Evolutionary conservation across 2,329 filamentous ascomycete species (phyloP).

Genomic region (Cryphonectria naterciae): DNA sequence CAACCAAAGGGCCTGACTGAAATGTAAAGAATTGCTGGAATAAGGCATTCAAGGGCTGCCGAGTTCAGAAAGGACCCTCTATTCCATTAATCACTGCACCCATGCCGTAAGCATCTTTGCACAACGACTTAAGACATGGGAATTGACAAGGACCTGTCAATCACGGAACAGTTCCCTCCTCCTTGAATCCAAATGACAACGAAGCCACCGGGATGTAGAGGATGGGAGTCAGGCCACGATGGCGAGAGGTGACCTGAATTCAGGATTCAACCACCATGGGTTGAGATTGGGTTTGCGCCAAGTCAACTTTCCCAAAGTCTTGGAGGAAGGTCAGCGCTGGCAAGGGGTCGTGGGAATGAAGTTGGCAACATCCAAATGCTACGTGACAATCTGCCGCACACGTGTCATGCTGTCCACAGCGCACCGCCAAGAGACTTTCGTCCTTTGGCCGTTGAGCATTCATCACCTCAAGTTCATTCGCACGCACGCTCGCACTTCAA

Average conservation of each 20-base stretch:
- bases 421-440: neutral
- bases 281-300: neutral
- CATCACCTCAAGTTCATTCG: neutral
- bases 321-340: neutral
- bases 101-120: neutral
- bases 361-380: neutral
- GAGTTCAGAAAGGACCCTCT: neutral
- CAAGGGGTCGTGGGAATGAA: neutral
- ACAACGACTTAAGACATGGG: neutral
- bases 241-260: neutral
- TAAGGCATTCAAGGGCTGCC: neutral
- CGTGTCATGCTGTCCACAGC: neutral
- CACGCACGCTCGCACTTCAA: neutral
- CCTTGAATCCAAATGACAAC: neutral
- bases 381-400: neutral
- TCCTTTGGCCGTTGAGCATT: neutral
- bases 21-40: neutral
- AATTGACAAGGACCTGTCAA: neutral
- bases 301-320: neutral
- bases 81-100: neutral
- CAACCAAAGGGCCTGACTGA: neutral
- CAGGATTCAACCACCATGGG: neutral
- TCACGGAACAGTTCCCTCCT: neutral
- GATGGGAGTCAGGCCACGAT: constrained; percentile 24
- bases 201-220: constrained; percentile 14